Evolutionary conservation across 805 yeast genomes (phyloP).

Genomic region (Komagataella kurtzmanii): DNA sequence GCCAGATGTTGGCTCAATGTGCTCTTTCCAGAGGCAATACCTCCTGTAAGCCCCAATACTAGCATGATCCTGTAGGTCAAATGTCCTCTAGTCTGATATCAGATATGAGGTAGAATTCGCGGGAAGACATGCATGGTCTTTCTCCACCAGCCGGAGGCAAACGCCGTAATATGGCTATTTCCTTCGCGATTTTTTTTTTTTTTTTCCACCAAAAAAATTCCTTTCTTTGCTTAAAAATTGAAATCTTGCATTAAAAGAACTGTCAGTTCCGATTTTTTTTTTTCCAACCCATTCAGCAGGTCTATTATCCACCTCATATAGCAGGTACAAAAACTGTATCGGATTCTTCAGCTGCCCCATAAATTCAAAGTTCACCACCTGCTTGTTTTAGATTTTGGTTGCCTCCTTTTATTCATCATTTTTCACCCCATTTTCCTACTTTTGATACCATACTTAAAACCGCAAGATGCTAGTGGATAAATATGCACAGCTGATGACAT

Average conservation of each 20-base stretch:
- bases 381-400: background rate
- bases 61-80: conserved; percentile 36
- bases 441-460: background rate
- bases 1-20: conserved; percentile 60
- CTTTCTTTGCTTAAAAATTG: background rate
- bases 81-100: background rate
- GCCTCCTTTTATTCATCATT: too few relatives aligned
- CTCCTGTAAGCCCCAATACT: conserved; percentile 92
- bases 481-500: background rate
- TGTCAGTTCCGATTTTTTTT: background rate
- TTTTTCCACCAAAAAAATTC: background rate
- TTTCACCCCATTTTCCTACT: background rate
- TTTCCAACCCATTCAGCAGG: background rate
- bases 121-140: background rate
- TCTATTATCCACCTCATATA: background rate
- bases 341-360: conserved; percentile 7
- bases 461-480: conserved; percentile 3
- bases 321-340: conserved; percentile 2
- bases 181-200: background rate
- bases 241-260: background rate
- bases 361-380: conserved; percentile 1
- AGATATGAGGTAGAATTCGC: background rate
- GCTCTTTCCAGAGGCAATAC: conserved; percentile 94
- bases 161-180: background rate
- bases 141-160: background rate